Conservation (phyloP, 306 rosid genomes). For the Quercus mongolica region DNA sequence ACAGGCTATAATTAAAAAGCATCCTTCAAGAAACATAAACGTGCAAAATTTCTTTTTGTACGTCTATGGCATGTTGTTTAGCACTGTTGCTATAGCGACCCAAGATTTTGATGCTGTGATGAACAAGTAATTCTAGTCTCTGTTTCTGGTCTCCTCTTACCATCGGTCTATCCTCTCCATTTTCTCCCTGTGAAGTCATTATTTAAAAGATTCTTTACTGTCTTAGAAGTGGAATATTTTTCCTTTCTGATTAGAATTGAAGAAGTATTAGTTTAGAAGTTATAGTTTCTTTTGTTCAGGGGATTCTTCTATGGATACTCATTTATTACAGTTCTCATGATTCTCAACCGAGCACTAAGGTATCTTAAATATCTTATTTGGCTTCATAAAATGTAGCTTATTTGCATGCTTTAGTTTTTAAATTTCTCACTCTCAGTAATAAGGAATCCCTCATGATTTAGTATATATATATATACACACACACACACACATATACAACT, state of each 20-base stretch:
- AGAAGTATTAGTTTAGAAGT: slow-evolving; percentile 7
- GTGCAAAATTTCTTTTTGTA: slow-evolving; percentile 97
- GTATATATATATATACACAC: neutral
- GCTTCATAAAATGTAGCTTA: slow-evolving; percentile 4
- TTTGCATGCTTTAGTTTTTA: slow-evolving; percentile 7
- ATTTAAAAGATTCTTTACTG: slow-evolving; percentile 7
- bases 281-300: slow-evolving; percentile 41
- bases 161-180: neutral
- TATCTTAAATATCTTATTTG: slow-evolving; percentile 26
- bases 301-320: slow-evolving; percentile 93
- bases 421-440: slow-evolving; percentile 14
- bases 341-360: slow-evolving; percentile 95
- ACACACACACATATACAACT: no score
- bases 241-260: neutral
- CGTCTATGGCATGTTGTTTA: slow-evolving; percentile 86
- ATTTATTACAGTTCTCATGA: slow-evolving; percentile 80
- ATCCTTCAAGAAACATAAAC: slow-evolving; percentile 89
- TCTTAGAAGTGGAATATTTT: slow-evolving; percentile 11
- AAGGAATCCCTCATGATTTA: neutral
- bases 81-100: slow-evolving; percentile 79
- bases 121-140: slow-evolving; percentile 59
- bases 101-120: slow-evolving; percentile 92
- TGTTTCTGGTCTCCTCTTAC: slow-evolving; percentile 24
- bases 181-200: slow-evolving; percentile 8
- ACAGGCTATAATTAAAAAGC: slow-evolving; percentile 95